Base-by-base conservation (phyloP, 805 yeast species). In the Wickerhamiella domercqiae region DNA sequence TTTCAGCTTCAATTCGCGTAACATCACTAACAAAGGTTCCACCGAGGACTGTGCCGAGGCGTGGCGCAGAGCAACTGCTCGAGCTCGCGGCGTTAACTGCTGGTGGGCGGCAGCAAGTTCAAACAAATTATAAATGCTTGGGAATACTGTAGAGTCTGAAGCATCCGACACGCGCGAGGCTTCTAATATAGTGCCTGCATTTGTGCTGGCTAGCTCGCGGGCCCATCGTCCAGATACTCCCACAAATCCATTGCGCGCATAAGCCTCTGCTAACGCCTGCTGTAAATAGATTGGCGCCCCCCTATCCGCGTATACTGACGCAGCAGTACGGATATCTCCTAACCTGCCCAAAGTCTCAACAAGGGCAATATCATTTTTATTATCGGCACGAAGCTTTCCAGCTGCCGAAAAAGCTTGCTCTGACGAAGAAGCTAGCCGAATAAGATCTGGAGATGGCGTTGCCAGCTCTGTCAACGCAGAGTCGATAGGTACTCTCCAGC, bases 1-100 rank as follows among this genome's bases (percentile, higher is more conserved):
- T 16, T 51, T 41, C 13, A 53, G 38, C 15, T 47, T 47, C 6
- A 53, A 39, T 38, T 57, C 61, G n/a, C 47, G 43, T 30, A 57
- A 41, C 9, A 43, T 53, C 43, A 54, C 49, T 35, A 43, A 41
- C 13, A 57, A 35, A 15, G 44, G 39, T 9, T 43, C 48, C 5
- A 19, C 32, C 24, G 45, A 36, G 20, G 41, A 36, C 5, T 41
- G 26, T 2, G 42, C 42, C 4, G 48, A 45, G 15, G 51, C 46
- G 14, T 49, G 34, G 17, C 44, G 42, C 6, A 50, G 18, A 17
- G 41, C 48, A 9, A 52, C 52, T 20, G 45, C 21, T n/a, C 61
- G 45, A 2, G 53, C 52, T 9, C 29, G 45, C 39, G 32, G 46
- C 44, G 2, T 24, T 35, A 7, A 29, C 3, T 43, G 45, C 5